These are phyloP conservation scores for Metarhizium rileyi DNA, from an alignment of 2,329 filamentous ascomycete species.

Conservation along the genomic window DNA sequence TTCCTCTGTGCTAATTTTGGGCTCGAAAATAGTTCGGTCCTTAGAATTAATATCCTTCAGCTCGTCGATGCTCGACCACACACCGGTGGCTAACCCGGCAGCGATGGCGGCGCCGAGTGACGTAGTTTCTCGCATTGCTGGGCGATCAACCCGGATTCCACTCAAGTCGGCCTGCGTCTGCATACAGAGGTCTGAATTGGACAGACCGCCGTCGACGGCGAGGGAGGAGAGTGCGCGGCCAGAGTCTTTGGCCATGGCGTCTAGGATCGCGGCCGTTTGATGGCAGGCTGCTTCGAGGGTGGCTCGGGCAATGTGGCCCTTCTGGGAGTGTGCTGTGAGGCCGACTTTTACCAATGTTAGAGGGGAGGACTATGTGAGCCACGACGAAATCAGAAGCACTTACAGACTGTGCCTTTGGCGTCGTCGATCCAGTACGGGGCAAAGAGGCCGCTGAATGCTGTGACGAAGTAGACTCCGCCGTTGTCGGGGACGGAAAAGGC, in stretches of 20 bases:
- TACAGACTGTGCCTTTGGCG: slow-evolving; percentile 76
- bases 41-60: slow-evolving; percentile 62
- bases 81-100: slow-evolving; percentile 71
- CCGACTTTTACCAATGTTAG: slow-evolving; percentile 43
- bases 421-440: slow-evolving; percentile 94
- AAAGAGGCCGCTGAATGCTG: slow-evolving; percentile 83
- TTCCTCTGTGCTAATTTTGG: slow-evolving; percentile 42
- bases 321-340: slow-evolving; percentile 75
- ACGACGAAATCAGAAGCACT: slow-evolving; percentile 18
- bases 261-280: slow-evolving; percentile 84
- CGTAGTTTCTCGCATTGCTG: slow-evolving; percentile 84
- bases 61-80: slow-evolving; percentile 69
- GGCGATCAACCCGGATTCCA: slow-evolving; percentile 71
- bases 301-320: slow-evolving; percentile 78
- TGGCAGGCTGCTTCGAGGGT: slow-evolving; percentile 88
- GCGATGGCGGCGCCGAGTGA: slow-evolving; percentile 82
- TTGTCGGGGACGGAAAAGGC: slow-evolving; percentile 54
- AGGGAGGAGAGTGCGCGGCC: slow-evolving; percentile 64
- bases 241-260: slow-evolving; percentile 84
- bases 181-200: slow-evolving; percentile 83
- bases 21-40: slow-evolving; percentile 61
- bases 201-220: slow-evolving; percentile 83
- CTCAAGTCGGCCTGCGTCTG: slow-evolving; percentile 83
- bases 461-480: slow-evolving; percentile 78
- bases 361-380: not conserved